Percentiles rank a stretch among this genome's conserved stretches.
Conservation (phyloP, 306 rosid genomes). For the Casuarina equisetifolia region DNA sequence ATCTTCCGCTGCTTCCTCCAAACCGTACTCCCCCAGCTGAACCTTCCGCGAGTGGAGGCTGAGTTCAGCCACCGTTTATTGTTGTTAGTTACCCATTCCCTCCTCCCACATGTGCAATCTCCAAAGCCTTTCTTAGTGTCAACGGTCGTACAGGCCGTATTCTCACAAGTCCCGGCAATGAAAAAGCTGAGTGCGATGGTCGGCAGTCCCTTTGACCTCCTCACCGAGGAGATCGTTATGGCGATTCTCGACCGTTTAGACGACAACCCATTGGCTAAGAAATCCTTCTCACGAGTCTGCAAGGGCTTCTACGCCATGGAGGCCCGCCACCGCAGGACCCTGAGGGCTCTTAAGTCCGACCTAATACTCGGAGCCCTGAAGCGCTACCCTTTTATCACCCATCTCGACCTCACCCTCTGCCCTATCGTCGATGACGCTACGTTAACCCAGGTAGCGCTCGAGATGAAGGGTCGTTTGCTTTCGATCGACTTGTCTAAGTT, state of each 20-base stretch:
- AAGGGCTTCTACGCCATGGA: conserved; percentile 61
- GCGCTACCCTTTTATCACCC: conserved; percentile 44
- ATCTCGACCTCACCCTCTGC: conserved; percentile 68
- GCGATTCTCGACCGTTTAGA: conserved; percentile 57
- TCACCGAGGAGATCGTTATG: conserved; percentile 73
- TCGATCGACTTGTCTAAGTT: conserved; percentile 74
- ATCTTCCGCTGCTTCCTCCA: not conserved
- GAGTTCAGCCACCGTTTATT: not conserved
- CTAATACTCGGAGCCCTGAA: conserved; percentile 43
- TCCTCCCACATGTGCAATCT: not conserved
- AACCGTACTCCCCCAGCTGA: conserved; percentile 17
- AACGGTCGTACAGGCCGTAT: conserved; percentile 25
- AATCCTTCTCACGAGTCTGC: conserved; percentile 68
- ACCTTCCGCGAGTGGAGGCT: not conserved
- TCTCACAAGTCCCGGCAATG: conserved; percentile 5
- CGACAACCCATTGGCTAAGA: conserved; percentile 41
- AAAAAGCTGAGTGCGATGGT: not conserved
- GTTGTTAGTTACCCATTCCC: not conserved
- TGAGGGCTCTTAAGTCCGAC: conserved; percentile 61
- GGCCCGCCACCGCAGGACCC: conserved; percentile 64
- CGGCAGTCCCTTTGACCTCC: conserved; percentile 46
- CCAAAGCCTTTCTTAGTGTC: not conserved
- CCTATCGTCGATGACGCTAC: conserved; percentile 53
- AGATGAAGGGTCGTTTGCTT: conserved; percentile 39
- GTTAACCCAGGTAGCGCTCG: conserved; percentile 38